Percentiles rank a stretch among this genome's conserved stretches.
Evolutionary conservation across 78 protist genomes (phyloP).

Genomic region (Reticulomyxa filosa): DNA sequence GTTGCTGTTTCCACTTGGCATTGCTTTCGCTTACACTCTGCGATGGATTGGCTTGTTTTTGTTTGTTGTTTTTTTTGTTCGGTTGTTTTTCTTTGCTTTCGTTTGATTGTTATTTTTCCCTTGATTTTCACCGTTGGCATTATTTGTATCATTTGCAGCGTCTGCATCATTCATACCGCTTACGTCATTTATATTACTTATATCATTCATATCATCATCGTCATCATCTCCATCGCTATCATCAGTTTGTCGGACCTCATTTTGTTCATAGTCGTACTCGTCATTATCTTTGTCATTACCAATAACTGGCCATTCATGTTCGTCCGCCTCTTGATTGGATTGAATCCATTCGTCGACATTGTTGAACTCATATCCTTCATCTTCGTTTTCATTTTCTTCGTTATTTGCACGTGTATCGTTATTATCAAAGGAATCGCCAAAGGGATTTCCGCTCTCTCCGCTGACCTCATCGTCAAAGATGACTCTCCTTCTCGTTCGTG

Average conservation of each 20-base stretch:
- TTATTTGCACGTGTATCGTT: constrained; percentile 19
- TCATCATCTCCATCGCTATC: constrained; percentile 29
- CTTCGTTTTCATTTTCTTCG: constrained; percentile 15
- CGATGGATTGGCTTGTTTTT: no score
- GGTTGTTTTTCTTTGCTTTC: no score
- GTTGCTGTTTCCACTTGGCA: no score
- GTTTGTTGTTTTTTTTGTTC: no score
- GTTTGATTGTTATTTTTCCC: no score
- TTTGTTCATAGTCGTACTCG: constrained; percentile 19
- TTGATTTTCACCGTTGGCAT: no score
- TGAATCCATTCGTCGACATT: constrained; percentile 9
- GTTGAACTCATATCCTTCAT: constrained; percentile 11
- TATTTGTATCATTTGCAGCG: neutral
- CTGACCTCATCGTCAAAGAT: constrained; percentile 18
- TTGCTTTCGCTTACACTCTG: no score
- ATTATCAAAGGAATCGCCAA: constrained; percentile 18
- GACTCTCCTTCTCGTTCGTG: constrained; percentile 4
- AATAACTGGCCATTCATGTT: neutral
- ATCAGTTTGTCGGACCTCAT: constrained; percentile 28
- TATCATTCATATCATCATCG: no score
- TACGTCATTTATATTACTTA: no score
- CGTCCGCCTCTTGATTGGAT: neutral
- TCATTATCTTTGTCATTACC: constrained; percentile 13
- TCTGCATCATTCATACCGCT: constrained; percentile 9
- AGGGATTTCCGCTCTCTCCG: constrained; percentile 14